phyloP scores from a whole-genome alignment of 2,329 filamentous ascomycete species.

The Samsoniella hepiali region DNA sequence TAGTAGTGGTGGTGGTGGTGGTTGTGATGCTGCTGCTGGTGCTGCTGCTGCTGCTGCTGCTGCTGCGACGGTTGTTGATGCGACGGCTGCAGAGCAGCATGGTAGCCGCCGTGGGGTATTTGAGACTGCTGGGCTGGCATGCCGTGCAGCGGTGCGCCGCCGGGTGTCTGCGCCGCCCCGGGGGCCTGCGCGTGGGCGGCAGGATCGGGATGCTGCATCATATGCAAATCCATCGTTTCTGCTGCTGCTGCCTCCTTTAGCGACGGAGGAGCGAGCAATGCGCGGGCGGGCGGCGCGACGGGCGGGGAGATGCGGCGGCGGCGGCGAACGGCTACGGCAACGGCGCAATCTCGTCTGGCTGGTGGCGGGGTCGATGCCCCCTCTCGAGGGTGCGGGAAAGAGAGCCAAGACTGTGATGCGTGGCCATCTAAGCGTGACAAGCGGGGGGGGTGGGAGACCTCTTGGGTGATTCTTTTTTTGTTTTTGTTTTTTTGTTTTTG shows the following conservation, averaged over 20 bases:
- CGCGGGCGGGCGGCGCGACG: background rate
- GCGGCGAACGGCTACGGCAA: background rate
- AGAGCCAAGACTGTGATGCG: too few species aligned
- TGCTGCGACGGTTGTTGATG: constrained; percentile 3
- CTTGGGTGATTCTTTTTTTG: too few species aligned
- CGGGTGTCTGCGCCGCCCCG: background rate
- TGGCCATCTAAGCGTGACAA: too few species aligned
- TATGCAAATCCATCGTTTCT: background rate
- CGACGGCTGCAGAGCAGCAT: constrained; percentile 7
- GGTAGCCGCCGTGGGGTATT: background rate
- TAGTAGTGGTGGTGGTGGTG: background rate
- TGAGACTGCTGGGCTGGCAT: background rate
- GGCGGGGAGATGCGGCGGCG: background rate
- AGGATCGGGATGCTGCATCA: background rate
- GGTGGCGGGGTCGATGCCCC: too few species aligned
- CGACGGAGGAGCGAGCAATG: background rate
- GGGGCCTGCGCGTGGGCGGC: background rate
- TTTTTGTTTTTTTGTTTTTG: too few species aligned
- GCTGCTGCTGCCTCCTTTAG: background rate
- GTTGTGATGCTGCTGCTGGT: background rate
- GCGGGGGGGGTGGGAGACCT: too few species aligned
- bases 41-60: background rate
- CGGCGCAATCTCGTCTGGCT: too few species aligned
- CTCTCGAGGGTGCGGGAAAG: too few species aligned
- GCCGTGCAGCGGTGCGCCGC: background rate